phyloP scores from a whole-genome alignment of 1,284 basidiomycete genomes.

The Kwoniella shivajii region DNA sequence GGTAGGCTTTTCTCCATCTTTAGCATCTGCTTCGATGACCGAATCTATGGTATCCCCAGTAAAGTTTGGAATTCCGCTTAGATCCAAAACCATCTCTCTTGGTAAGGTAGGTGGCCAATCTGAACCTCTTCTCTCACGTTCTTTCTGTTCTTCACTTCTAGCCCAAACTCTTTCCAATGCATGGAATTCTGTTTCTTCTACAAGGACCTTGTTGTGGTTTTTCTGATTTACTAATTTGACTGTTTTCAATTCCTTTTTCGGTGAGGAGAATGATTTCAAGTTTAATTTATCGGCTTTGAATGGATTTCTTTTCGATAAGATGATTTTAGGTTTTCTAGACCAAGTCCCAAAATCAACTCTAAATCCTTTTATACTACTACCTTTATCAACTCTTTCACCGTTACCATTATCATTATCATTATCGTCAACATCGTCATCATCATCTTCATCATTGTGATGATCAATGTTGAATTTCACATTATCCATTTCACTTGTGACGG shows the following conservation, averaged over 20 bases:
- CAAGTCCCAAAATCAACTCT: constrained; percentile 7
- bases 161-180: constrained; percentile 1
- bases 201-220: background rate
- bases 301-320: background rate
- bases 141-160: background rate
- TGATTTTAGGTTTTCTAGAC: constrained; percentile 3
- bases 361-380: background rate
- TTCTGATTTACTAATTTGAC: background rate
- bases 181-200: background rate
- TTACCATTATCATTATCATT: background rate
- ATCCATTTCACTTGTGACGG: too few relatives aligned
- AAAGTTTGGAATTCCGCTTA: constrained; percentile 9
- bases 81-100: constrained; percentile 8
- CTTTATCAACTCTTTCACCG: background rate
- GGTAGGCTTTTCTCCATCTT: background rate
- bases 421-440: background rate
- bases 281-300: background rate
- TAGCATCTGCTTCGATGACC: background rate
- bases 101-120: constrained; percentile 16
- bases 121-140: constrained; percentile 9
- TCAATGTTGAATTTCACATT: too few relatives aligned
- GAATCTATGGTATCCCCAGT: background rate
- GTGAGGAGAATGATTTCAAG: too few relatives aligned
- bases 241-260: too few relatives aligned
- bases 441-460: too few relatives aligned